Percentiles rank a stretch among this genome's conserved stretches.
These are phyloP conservation scores for Cyclotella cryptica DNA, from an alignment of 108 stramenopile genomes.

Conservation along the genomic window DNA sequence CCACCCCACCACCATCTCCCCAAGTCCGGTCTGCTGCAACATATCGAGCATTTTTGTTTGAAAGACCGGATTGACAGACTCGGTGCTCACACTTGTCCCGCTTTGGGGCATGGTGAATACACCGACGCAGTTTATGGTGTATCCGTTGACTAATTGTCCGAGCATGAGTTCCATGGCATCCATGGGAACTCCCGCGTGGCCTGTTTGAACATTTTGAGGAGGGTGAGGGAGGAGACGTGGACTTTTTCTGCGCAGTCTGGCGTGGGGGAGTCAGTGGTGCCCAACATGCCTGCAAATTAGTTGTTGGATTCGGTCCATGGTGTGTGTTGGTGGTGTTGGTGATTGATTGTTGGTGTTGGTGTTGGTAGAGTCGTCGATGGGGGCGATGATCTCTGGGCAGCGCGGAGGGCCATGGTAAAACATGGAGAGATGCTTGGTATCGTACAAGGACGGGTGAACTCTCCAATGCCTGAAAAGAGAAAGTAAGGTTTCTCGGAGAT, in stretches of 20 bases:
- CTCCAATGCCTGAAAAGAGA: no score
- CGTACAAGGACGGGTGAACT: no score
- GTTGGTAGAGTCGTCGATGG: neutral
- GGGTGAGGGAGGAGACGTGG: constrained; percentile 96
- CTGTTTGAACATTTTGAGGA: constrained; percentile 99
- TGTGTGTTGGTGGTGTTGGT: neutral
- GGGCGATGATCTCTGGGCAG: neutral
- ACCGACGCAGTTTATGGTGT: constrained; percentile 99
- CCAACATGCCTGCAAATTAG: constrained; percentile 81
- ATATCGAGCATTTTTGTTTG: constrained; percentile 99
- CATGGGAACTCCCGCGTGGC: constrained; percentile 99
- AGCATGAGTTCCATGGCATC: constrained; percentile 99
- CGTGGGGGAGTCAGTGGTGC: constrained; percentile 78
- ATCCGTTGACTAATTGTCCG: constrained; percentile 99
- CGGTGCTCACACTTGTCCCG: constrained; percentile 97
- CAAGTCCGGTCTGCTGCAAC: constrained; percentile 98
- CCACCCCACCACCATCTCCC: constrained; percentile 99
- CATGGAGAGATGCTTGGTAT: no score
- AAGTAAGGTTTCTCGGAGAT: no score
- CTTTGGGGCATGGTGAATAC: constrained; percentile 99
- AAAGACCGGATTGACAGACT: constrained; percentile 98
- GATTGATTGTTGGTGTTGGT: no score
- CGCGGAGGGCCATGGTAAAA: no score
- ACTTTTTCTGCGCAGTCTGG: constrained; percentile 97
- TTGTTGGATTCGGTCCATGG: constrained; percentile 91